Evolutionary conservation across 306 rosid species (phyloP).

Genomic region (Myrica gale): DNA sequence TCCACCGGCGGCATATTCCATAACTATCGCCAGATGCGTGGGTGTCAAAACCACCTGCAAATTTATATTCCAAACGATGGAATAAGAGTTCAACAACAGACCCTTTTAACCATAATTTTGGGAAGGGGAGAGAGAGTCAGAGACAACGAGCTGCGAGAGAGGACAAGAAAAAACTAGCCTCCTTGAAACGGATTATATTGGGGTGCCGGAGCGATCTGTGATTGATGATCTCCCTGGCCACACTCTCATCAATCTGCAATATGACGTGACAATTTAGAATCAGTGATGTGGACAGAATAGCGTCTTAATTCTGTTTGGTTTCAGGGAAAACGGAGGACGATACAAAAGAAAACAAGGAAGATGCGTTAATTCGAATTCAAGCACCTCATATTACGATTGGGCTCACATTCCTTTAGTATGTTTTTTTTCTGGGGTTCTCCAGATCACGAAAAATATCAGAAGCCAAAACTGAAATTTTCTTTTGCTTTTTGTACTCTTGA

Average conservation of each 20-base stretch:
- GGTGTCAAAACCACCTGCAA: slow-evolving; percentile 64
- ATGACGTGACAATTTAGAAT: slow-evolving; percentile 1
- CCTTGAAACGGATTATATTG: slow-evolving; percentile 69
- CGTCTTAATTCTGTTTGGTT: slow-evolving; percentile 16
- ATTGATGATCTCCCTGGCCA: slow-evolving; percentile 68
- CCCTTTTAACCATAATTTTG: slow-evolving; percentile 3
- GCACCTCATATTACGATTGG: slow-evolving; percentile 6
- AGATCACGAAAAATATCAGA: background rate
- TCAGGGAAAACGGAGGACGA: slow-evolving; percentile 5
- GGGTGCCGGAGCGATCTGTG: slow-evolving; percentile 69
- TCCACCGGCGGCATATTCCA: slow-evolving; percentile 77
- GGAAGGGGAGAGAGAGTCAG: background rate
- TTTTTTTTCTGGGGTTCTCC: slow-evolving; percentile 15
- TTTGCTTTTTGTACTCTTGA: slow-evolving; percentile 6
- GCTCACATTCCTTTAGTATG: slow-evolving; percentile 3
- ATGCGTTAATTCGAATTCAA: slow-evolving; percentile 21
- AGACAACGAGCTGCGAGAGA: slow-evolving; percentile 14
- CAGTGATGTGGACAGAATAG: slow-evolving; percentile 8
- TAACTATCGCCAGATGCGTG: slow-evolving; percentile 62
- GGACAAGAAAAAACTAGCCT: slow-evolving; percentile 34
- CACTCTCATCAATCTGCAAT: slow-evolving; percentile 65
- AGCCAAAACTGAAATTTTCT: slow-evolving; percentile 18
- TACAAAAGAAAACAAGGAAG: background rate
- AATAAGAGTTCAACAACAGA: background rate
- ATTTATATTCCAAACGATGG: slow-evolving; percentile 14